Base-by-base conservation (phyloP, 805 yeast genomes). In the Hanseniaspora mollemarum region DNA sequence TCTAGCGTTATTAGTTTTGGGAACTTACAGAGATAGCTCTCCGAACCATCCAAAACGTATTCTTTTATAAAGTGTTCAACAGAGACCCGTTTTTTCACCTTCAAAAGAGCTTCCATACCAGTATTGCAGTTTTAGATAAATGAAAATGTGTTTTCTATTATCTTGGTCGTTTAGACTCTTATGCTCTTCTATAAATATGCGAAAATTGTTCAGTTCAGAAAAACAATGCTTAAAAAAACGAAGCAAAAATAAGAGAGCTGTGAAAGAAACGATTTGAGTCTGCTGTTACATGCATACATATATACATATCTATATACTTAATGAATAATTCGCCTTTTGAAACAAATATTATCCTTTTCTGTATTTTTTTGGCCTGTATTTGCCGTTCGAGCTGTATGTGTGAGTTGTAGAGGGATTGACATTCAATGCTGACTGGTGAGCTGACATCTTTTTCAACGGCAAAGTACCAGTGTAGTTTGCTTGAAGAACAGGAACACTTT, bases 391-490 rank as follows among this genome's bases (percentile, higher is more conserved):
- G 18, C n/a, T n/a, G 21, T 15, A 21, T 4, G 18, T 2, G 9
- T 24, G 31, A 5, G 43, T 25, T 7, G 21, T n/a, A 4, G 43
- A 7, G 26, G 8, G 24, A 26, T 43, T 32, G 13, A 13, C 18
- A 35, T 13, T 2, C 16, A 18, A 19, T 18, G 36, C 4, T 18
- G 24, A n/a, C 16, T 9, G 37, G 37, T 52, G 15, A 58, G 59
- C 36, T 61, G 61, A 13, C 1, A 46, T 22, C 53, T 65, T 61
- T 13, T 62, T 61, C 2, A 84, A 83, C 1, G 96, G 96, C 59
- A 88, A 71, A 1, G 82, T 73, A 43, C 96, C 96, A 33, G 75
- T 67, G 60, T 85, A 87, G 56, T 81, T 85, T 22, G 80, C 75
- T 60, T 78, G 78, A 52, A 83, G 71, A 0, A 83, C 80, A 0